Percentiles rank a stretch among this genome's conserved stretches.
Conservation (phyloP, 139 green algal genomes). For the Volvox africanus region DNA sequence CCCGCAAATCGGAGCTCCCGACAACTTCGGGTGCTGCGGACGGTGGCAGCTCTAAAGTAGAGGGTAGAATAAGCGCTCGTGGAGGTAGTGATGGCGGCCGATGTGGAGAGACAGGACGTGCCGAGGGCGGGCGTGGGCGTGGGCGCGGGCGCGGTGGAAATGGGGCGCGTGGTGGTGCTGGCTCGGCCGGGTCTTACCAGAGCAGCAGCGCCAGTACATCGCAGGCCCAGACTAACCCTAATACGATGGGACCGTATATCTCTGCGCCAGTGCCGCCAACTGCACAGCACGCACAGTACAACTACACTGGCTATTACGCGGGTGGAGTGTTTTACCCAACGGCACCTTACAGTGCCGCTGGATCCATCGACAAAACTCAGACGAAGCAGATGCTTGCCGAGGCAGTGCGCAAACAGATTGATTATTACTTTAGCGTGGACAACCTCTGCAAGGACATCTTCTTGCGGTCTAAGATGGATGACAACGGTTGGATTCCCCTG, state of each 20-base stretch:
- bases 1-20: conserved; percentile 13
- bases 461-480: conserved; percentile 95
- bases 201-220: conserved; percentile 33
- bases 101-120: background rate
- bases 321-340: conserved; percentile 84
- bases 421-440: conserved; percentile 97
- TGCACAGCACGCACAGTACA: conserved; percentile 9
- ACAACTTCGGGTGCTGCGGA: conserved; percentile 1
- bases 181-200: conserved; percentile 2
- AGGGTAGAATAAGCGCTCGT: background rate
- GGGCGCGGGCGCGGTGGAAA: conserved; percentile 28
- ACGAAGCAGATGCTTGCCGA: conserved; percentile 68
- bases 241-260: conserved; percentile 48
- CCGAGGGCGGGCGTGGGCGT: conserved; percentile 6
- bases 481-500: conserved; percentile 92
- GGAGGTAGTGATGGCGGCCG: conserved; percentile 11
- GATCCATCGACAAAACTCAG: conserved; percentile 31
- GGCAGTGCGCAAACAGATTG: conserved; percentile 87
- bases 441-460: conserved; percentile 97
- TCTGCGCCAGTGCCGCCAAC: conserved; percentile 34
- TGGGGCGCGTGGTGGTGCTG: conserved; percentile 15
- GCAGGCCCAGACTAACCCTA: conserved; percentile 20
- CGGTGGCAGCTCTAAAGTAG: background rate
- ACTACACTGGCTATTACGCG: conserved; percentile 59
- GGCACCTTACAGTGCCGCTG: conserved; percentile 61